Percentiles rank a stretch among this genome's conserved stretches.
Evolutionary conservation across 2,329 filamentous ascomycete genomes (phyloP).

Genomic region (Botrytis deweyae): DNA sequence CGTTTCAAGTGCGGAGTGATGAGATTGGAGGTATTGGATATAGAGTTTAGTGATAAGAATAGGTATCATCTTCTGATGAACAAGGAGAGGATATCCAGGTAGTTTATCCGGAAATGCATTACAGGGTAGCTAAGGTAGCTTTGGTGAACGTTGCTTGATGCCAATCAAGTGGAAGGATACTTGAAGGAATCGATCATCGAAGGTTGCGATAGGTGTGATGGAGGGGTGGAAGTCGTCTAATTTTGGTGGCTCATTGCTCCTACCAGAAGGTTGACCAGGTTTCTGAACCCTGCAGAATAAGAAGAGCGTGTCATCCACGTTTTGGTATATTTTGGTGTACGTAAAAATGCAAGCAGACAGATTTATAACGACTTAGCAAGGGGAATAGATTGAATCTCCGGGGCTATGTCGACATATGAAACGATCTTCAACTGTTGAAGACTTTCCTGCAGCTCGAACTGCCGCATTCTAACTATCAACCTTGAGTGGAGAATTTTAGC

Average conservation of each 20-base stretch:
- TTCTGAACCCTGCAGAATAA: neutral
- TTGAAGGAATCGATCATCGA: neutral
- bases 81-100: neutral
- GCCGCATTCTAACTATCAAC: neutral
- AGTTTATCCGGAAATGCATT: neutral
- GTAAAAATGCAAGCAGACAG: neutral
- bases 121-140: neutral
- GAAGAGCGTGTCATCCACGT: conserved; percentile 18
- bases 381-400: neutral
- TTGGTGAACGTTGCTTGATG: neutral
- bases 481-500: neutral
- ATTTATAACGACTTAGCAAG: neutral
- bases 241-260: neutral
- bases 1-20: neutral
- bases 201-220: neutral
- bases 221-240: neutral
- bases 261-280: conserved; percentile 1
- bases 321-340: neutral
- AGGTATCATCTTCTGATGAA: neutral
- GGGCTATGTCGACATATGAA: conserved; percentile 1
- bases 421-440: neutral
- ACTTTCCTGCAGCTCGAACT: neutral
- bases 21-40: neutral
- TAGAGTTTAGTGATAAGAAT: neutral
- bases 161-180: neutral